Conservation (phyloP, 495 filamentous ascomycete species). For the Stereocaulon alpinum region DNA sequence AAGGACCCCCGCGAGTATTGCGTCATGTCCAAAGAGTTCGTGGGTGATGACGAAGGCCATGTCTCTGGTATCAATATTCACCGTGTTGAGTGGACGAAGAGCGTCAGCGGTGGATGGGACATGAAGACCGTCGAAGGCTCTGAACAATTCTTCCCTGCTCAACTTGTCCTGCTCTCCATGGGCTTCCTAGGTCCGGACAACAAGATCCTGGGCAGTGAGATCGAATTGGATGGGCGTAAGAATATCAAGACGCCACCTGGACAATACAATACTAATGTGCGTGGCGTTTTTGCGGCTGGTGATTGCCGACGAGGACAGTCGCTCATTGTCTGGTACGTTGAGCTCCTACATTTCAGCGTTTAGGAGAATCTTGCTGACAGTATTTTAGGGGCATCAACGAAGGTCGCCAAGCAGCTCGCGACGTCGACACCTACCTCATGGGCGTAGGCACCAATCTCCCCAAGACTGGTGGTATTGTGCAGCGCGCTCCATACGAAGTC, state of each 20-base stretch:
- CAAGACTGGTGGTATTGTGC: conserved; percentile 90
- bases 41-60: conserved; percentile 77
- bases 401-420: conserved; percentile 84
- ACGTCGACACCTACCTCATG: conserved; percentile 86
- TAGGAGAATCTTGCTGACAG: background rate
- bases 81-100: conserved; percentile 95
- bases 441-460: conserved; percentile 66
- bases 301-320: conserved; percentile 96
- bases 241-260: conserved; percentile 95
- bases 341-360: background rate
- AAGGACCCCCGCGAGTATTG: conserved; percentile 97
- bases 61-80: conserved; percentile 97
- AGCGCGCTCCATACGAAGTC: conserved; percentile 62
- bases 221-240: conserved; percentile 90
- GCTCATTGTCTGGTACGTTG: conserved; percentile 88
- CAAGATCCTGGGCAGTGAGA: conserved; percentile 69
- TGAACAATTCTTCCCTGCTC: conserved; percentile 94
- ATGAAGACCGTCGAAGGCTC: conserved; percentile 97
- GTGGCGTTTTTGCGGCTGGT: conserved; percentile 89
- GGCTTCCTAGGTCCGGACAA: conserved; percentile 96
- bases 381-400: conserved; percentile 90
- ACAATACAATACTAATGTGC: conserved; percentile 77
- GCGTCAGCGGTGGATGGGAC: conserved; percentile 85
- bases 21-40: conserved; percentile 98
- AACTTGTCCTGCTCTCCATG: conserved; percentile 95